Evolutionary conservation across 164 flowering plant species (phyloP), one percentile per base, ranked within the genome.

Genomic region (Brasenia schreberi): DNA sequence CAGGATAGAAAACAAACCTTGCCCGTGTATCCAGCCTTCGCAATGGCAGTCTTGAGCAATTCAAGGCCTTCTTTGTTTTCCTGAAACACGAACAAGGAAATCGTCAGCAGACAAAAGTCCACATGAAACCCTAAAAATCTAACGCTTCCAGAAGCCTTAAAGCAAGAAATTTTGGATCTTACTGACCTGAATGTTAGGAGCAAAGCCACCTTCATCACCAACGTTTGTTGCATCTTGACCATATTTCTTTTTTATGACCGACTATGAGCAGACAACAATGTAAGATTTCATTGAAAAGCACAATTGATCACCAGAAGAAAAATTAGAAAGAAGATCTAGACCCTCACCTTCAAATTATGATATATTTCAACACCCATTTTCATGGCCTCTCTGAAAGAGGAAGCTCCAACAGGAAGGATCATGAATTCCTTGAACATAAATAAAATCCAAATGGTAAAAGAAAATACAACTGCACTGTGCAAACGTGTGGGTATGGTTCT

Each of bases 181-280:
- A 18, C 60, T 18, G 18, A 77, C 81, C 78, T 80, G 83, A 69
- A 80, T 80, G 43, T 80, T 80, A 59, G 83, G 83, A 53, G 83
- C 83, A 74, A 80, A 80, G 63, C 81, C 83, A 76, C 83, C 83
- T 72, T 80, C 83, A 70, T 76, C 83, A 60, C 81, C 81, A 69
- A 80, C 79, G 72, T 78, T 78, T 3, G 81, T 78, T 0, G 81
- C 83, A 78, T 80, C 81, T 66, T 80, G 83, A 4, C 81, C 83
- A 67, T 78, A 80, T 68, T 80, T 80, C 67, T 80, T 80, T 75
- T 80, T 80, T 62, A 80, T 80, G 1, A 80, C 81, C 67, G 81
- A 60, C 83, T 80, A 69, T n/a, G 61, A 49, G 23, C 27, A 59
- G n/a, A 58, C 65, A 53, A 19, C 43, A 42, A 62, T 11, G 67